Evolutionary conservation across 345 rosid species (phyloP).

Genomic region (Geranium brycei): DNA sequence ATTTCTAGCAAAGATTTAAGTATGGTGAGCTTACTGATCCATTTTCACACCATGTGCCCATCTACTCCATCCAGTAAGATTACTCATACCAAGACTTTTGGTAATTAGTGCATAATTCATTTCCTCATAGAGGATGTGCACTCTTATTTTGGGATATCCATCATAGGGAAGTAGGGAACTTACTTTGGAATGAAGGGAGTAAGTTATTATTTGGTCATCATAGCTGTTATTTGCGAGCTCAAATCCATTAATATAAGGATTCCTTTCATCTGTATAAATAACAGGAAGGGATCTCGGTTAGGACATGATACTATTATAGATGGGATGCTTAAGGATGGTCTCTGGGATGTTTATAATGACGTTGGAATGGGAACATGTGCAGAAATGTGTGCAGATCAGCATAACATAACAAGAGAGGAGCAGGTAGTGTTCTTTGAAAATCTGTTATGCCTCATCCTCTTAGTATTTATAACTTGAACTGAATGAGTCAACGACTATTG

Average conservation of each 20-base stretch:
- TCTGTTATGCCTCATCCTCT: neutral
- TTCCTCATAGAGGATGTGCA: no score
- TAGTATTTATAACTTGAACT: neutral
- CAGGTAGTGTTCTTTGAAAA: slow-evolving; percentile 37
- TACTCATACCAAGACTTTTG: no score
- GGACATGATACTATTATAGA: slow-evolving; percentile 79
- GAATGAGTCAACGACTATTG: neutral
- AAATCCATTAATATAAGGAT: neutral
- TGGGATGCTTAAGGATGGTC: slow-evolving; percentile 89
- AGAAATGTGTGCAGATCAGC: slow-evolving; percentile 78
- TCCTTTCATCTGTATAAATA: slow-evolving; percentile 3
- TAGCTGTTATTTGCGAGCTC: no score
- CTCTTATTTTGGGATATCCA: no score
- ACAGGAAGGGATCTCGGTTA: slow-evolving; percentile 80
- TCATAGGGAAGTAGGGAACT: no score
- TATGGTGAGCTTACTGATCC: no score
- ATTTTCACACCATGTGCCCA: no score
- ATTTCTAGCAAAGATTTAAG: no score
- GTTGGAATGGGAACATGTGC: slow-evolving; percentile 85
- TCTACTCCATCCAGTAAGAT: no score
- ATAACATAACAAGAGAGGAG: slow-evolving; percentile 55
- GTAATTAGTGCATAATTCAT: no score
- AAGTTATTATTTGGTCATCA: no score
- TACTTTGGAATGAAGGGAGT: no score
- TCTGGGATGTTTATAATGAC: slow-evolving; percentile 96